Evolutionary conservation across 352 stramenopile species (phyloP).

Genomic region (Globisporangium polare): DNA sequence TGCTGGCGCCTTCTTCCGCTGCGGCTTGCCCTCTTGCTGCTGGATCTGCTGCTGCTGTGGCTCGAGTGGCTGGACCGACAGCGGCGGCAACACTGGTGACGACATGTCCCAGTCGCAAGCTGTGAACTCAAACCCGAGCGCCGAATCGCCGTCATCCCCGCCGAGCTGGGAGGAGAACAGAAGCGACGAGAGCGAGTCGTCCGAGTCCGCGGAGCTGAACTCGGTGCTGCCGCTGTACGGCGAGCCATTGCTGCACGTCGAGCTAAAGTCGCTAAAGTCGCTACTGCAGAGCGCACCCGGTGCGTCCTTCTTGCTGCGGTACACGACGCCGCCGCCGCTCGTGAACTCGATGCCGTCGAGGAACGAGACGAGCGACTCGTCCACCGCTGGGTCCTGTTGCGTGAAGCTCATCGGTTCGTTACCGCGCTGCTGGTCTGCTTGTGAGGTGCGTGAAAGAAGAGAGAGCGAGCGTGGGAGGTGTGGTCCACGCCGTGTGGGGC

Average conservation of each 20-base stretch:
- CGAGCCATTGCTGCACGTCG: not conserved
- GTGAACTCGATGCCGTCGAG: not conserved
- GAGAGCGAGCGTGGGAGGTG: too few relatives aligned
- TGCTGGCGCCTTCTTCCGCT: not conserved
- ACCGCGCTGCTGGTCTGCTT: too few relatives aligned
- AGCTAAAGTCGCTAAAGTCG: not conserved
- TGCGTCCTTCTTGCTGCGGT: not conserved
- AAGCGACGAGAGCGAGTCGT: constrained; percentile 2
- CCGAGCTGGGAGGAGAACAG: constrained; percentile 1
- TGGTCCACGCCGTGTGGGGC: too few relatives aligned
- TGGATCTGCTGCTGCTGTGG: not conserved
- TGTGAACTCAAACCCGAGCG: not conserved
- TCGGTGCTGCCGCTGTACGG: not conserved
- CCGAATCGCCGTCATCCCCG: not conserved
- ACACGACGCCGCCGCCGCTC: too few relatives aligned
- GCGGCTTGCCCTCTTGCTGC: not conserved
- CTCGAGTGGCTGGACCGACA: not conserved
- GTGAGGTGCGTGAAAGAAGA: too few relatives aligned
- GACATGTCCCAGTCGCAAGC: not conserved
- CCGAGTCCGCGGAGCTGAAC: not conserved
- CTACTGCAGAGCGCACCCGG: not conserved
- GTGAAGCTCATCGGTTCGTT: too few relatives aligned
- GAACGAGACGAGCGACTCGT: not conserved
- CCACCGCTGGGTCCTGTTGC: not conserved
- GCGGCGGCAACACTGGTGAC: not conserved